Evolutionary conservation across 2,329 filamentous ascomycete genomes (phyloP).

Genomic region (Diaporthe batatas): DNA sequence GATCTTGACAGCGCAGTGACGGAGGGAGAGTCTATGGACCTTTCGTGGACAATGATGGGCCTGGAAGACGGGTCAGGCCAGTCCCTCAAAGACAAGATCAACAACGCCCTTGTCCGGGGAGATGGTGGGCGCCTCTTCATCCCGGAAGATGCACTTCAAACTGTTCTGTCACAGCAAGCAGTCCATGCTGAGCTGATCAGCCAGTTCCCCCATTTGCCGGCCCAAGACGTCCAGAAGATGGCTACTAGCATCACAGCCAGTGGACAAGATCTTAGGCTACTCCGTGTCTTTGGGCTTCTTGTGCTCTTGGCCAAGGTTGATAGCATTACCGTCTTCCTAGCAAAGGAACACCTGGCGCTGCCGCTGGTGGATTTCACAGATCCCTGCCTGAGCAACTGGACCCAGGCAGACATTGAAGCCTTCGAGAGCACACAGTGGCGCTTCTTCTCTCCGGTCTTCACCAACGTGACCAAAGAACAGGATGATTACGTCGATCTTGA

Average conservation of each 20-base stretch:
- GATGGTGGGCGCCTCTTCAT: slow-evolving; percentile 40
- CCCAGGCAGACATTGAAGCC: slow-evolving; percentile 31
- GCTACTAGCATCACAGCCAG: slow-evolving; percentile 29
- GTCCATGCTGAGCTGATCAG: slow-evolving; percentile 33
- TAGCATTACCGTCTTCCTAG: slow-evolving; percentile 32
- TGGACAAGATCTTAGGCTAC: slow-evolving; percentile 9
- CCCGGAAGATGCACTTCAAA: slow-evolving; percentile 33
- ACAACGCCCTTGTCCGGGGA: slow-evolving; percentile 37
- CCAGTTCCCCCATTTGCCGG: slow-evolving; percentile 20
- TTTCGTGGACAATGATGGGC: slow-evolving; percentile 35
- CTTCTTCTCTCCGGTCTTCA: slow-evolving; percentile 39
- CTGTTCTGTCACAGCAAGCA: slow-evolving; percentile 31
- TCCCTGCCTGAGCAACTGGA: slow-evolving; percentile 38
- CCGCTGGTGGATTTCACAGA: slow-evolving; percentile 27
- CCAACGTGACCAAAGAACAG: slow-evolving; percentile 34
- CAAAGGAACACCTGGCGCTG: slow-evolving; percentile 25
- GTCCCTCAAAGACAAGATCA: slow-evolving; percentile 39
- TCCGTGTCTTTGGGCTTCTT: slow-evolving; percentile 38
- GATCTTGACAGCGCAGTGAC: slow-evolving; percentile 13
- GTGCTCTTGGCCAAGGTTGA: slow-evolving; percentile 32
- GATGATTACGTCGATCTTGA: slow-evolving; percentile 38
- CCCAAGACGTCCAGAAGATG: slow-evolving; percentile 33
- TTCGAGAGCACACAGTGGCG: slow-evolving; percentile 42
- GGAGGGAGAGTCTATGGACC: slow-evolving; percentile 20
- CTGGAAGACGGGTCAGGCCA: slow-evolving; percentile 14